These are phyloP conservation scores for Pestalotiopsis sp. DNA, from an alignment of 2,329 filamentous ascomycete species.

Conservation along the genomic window DNA sequence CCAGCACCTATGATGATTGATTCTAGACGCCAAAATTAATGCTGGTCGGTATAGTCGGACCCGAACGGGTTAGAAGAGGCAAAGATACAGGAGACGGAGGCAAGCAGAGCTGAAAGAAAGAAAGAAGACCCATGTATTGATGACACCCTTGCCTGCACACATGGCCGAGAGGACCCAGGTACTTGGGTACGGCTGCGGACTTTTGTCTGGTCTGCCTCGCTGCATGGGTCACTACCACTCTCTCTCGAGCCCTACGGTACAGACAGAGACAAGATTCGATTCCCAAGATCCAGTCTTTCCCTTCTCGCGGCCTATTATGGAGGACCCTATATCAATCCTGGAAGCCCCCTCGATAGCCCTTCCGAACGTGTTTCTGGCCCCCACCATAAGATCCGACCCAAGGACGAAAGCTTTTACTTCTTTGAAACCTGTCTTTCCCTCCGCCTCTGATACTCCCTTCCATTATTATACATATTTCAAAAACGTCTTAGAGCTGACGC, in stretches of 20 bases:
- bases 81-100: not conserved
- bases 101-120: not conserved
- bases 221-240: constrained; percentile 15
- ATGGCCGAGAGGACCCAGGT: constrained; percentile 3
- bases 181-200: constrained; percentile 7
- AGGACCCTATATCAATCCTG: constrained; percentile 25
- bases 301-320: constrained; percentile 7
- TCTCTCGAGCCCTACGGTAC: constrained; percentile 11
- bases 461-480: no score
- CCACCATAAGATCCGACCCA: constrained; percentile 20
- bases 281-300: constrained; percentile 13
- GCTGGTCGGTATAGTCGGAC: not conserved
- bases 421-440: no score
- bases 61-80: not conserved
- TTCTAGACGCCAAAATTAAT: not conserved
- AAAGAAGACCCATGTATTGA: not conserved
- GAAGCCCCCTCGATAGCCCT: constrained; percentile 26
- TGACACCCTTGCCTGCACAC: not conserved
- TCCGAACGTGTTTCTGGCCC: constrained; percentile 22
- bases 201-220: constrained; percentile 1
- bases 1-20: not conserved
- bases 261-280: not conserved
- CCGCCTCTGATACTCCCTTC: no score
- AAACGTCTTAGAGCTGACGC: no score
- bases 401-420: not conserved